These are phyloP conservation scores for Kwoniella sp. DNA, from an alignment of 768 basidiomycete species.

Conservation along the genomic window DNA sequence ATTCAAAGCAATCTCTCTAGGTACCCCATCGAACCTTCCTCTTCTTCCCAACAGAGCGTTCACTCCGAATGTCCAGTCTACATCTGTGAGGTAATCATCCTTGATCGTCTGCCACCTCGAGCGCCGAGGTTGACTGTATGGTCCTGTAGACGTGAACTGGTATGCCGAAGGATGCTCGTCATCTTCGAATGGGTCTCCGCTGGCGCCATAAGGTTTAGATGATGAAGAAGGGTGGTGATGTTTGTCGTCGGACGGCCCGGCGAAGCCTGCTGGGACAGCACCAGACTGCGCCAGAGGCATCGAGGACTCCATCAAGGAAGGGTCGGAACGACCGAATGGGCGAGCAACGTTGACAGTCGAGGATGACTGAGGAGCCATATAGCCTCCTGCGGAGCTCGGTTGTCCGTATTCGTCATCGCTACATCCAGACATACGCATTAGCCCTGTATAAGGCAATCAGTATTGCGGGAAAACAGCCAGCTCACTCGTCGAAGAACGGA, in stretches of 20 bases:
- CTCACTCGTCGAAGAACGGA: constrained; percentile 56
- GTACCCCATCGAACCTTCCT: constrained; percentile 50
- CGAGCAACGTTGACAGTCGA: constrained; percentile 40
- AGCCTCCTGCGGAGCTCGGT: constrained; percentile 36
- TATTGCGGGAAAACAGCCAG: neutral
- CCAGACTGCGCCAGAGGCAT: constrained; percentile 48
- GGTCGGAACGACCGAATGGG: constrained; percentile 30
- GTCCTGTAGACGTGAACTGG: constrained; percentile 38
- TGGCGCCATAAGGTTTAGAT: constrained; percentile 36
- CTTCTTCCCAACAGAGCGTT: constrained; percentile 39
- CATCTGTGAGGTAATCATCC: constrained; percentile 47
- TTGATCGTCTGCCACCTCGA: constrained; percentile 37
- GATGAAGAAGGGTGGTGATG: constrained; percentile 29
- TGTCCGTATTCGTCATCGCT: constrained; percentile 52
- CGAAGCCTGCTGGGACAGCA: constrained; percentile 50
- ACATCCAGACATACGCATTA: neutral
- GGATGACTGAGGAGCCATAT: constrained; percentile 44
- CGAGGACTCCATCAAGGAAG: constrained; percentile 36
- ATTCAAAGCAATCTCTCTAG: constrained; percentile 67
- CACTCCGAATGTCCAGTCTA: constrained; percentile 53
- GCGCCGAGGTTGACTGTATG: constrained; percentile 31
- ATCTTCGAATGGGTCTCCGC: constrained; percentile 45
- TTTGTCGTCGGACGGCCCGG: constrained; percentile 24
- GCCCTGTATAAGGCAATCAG: neutral
- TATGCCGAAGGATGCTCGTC: constrained; percentile 40